A percentile compares a stretch with the other conserved stretches of the same genome.
phyloP scores from a whole-genome alignment of 2,329 filamentous ascomycete species.

The Talaromyces sp. region DNA sequence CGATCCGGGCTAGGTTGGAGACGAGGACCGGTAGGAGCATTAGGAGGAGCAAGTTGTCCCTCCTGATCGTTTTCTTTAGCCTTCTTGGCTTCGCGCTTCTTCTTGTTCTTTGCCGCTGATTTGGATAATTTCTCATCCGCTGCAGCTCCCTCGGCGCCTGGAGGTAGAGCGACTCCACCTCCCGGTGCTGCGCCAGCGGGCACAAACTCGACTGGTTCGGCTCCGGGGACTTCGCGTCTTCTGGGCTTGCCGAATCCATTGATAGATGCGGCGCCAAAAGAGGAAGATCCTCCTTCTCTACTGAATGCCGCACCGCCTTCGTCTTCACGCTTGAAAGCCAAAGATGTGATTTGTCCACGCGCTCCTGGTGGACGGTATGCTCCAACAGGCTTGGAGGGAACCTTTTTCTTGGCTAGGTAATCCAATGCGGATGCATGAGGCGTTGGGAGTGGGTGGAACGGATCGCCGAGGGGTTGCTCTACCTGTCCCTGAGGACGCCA shows the following conservation, averaged over 20 bases:
- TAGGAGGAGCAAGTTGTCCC: conserved; percentile 55
- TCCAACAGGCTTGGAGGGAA: conserved; percentile 92
- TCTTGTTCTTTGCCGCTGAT: conserved; percentile 92
- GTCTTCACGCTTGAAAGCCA: conserved; percentile 96
- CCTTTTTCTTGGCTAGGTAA: conserved; percentile 83
- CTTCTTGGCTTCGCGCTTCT: conserved; percentile 94
- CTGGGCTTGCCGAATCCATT: conserved; percentile 77
- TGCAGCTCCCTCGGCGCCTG: conserved; percentile 53
- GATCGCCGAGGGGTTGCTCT: conserved; percentile 63
- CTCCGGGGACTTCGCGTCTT: conserved; percentile 80
- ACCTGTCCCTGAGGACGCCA: conserved; percentile 75
- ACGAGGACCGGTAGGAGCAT: conserved; percentile 56
- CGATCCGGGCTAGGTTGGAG: conserved; percentile 28
- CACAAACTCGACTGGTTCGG: conserved; percentile 64
- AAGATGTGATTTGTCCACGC: conserved; percentile 78
- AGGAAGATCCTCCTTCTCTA: conserved; percentile 67
- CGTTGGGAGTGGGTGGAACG: conserved; percentile 67
- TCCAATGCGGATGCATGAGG: conserved; percentile 79
- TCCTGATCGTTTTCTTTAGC: conserved; percentile 68
- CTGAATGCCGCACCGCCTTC: conserved; percentile 88
- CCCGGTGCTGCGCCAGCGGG: conserved; percentile 68
- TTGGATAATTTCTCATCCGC: conserved; percentile 72
- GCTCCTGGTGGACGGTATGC: conserved; percentile 94
- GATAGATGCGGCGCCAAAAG: conserved; percentile 53
- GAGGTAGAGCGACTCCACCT: conserved; percentile 63